These are phyloP conservation scores for Pseudocercospora cruenta DNA, from an alignment of 2,329 filamentous ascomycete species.

Conservation along the genomic window DNA sequence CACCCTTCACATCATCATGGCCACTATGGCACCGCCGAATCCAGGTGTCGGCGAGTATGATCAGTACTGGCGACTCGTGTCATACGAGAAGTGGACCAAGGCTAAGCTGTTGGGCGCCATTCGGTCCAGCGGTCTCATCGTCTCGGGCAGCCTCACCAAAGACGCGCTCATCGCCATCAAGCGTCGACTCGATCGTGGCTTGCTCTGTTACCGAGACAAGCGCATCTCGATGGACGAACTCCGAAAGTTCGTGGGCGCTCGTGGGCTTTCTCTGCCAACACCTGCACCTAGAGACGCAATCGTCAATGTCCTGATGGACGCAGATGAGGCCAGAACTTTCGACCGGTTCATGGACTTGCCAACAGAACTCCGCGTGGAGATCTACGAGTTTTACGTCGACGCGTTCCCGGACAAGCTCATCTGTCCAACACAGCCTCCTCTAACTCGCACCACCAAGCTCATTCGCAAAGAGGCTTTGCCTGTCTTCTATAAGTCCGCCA, in stretches of 20 bases:
- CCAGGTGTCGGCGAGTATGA: not conserved
- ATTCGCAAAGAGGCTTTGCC: slow-evolving; percentile 13
- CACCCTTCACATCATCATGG: not conserved
- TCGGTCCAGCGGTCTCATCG: not conserved
- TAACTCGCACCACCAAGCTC: not conserved
- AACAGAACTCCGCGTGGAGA: slow-evolving; percentile 13
- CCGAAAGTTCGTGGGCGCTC: not conserved
- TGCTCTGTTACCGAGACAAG: slow-evolving; percentile 2
- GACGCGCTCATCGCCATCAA: slow-evolving; percentile 1
- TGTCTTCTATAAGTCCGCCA: slow-evolving; percentile 2
- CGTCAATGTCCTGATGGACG: not conserved
- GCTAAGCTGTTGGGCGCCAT: not conserved
- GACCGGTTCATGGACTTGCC: slow-evolving; percentile 10
- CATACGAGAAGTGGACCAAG: not conserved
- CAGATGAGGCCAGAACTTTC: not conserved
- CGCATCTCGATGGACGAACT: not conserved
- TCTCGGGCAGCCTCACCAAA: not conserved
- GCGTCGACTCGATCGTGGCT: slow-evolving; percentile 8
- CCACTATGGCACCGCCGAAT: not conserved
- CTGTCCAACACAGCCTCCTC: slow-evolving; percentile 16
- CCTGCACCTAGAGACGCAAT: not conserved
- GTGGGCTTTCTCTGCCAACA: not conserved
- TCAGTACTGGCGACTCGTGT: slow-evolving; percentile 3
- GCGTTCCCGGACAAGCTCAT: not conserved
- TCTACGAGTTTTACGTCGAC: slow-evolving; percentile 10